phyloP scores from a whole-genome alignment of 1,284 basidiomycete species.

The Caloboletus inedulis region DNA sequence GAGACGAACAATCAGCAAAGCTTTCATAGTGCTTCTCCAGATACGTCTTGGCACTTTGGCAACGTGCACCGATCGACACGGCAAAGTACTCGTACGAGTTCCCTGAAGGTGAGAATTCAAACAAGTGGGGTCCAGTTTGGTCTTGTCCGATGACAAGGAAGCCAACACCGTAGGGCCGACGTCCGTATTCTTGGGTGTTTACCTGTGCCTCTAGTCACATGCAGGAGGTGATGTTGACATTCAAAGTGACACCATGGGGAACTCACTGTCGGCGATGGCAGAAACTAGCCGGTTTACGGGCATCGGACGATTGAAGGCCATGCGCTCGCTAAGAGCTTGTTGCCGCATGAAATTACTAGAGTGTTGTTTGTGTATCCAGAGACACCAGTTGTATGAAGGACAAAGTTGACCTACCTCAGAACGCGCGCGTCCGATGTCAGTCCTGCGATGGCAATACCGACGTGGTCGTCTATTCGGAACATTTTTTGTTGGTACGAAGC shows the following conservation, averaged over 20 bases:
- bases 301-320: conserved; percentile 93
- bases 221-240: conserved; percentile 9
- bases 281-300: conserved; percentile 93
- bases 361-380: background rate
- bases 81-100: conserved; percentile 99
- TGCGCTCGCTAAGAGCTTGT: conserved; percentile 92
- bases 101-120: conserved; percentile 97
- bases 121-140: conserved; percentile 93
- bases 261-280: conserved; percentile 91
- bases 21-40: conserved; percentile 91
- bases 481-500: conserved; percentile 99
- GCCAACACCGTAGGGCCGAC: conserved; percentile 97
- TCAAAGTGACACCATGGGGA: conserved; percentile 14
- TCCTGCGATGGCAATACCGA: conserved; percentile 98
- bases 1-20: conserved; percentile 74
- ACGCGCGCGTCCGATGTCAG: conserved; percentile 98
- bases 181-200: conserved; percentile 98
- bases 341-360: conserved; percentile 98
- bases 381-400: background rate
- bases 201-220: conserved; percentile 83
- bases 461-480: conserved; percentile 98
- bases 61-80: conserved; percentile 97
- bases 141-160: conserved; percentile 98
- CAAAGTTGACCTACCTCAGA: conserved; percentile 60
- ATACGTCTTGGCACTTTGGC: conserved; percentile 98